Evolutionary conservation across 345 rosid genomes (phyloP).

Genomic region (Corymbia maculata): DNA sequence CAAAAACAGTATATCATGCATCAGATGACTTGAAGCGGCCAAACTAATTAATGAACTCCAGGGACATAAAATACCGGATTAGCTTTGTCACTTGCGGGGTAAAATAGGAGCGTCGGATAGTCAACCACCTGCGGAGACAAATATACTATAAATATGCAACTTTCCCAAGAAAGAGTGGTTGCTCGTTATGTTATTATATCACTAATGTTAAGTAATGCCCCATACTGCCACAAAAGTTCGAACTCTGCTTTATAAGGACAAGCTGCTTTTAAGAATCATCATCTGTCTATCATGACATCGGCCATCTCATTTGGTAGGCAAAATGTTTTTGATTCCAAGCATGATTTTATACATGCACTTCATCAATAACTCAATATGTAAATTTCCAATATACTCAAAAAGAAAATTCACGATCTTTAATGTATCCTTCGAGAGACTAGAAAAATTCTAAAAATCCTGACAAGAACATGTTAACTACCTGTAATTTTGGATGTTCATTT

Average conservation of each 20-base stretch:
- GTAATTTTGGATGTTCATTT: slow-evolving; percentile 75
- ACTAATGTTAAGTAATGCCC: not conserved
- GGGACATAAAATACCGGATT: slow-evolving; percentile 36
- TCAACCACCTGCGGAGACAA: slow-evolving; percentile 40
- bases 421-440: not conserved
- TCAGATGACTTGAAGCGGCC: not conserved
- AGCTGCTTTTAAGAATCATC: not conserved
- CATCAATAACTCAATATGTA: not conserved
- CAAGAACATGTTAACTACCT: slow-evolving; percentile 20
- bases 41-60: not conserved
- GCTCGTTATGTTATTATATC: not conserved
- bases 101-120: slow-evolving; percentile 58
- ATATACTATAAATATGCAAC: not conserved
- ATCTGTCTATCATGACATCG: not conserved
- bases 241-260: not conserved
- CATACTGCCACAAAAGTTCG: not conserved
- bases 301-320: not conserved
- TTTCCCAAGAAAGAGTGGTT: not conserved
- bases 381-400: not conserved
- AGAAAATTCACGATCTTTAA: not conserved
- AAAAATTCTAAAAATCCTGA: not conserved
- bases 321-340: not conserved
- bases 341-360: not conserved
- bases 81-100: slow-evolving; percentile 47
- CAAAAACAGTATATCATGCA: not conserved